A percentile compares a stretch with the other conserved stretches of the same genome.
Evolutionary conservation across 345 rosid genomes (phyloP).

Genomic region (Firmiana major): DNA sequence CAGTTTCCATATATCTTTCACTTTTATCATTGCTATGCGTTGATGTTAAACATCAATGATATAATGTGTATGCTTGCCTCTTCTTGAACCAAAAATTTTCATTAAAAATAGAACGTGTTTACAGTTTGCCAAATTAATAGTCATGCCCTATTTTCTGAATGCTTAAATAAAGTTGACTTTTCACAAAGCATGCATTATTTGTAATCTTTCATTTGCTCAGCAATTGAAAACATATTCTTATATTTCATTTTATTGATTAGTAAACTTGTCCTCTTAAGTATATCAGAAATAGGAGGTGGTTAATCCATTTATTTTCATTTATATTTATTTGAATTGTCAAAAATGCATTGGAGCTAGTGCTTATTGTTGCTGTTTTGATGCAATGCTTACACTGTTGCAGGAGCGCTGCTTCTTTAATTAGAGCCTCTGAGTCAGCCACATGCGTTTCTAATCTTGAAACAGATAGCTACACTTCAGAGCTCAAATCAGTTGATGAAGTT

Average conservation of each 20-base stretch:
- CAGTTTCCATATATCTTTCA: no score
- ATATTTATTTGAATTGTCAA: not conserved
- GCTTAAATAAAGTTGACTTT: not conserved
- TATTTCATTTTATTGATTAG: not conserved
- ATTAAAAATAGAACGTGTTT: not conserved
- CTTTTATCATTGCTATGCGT: not conserved
- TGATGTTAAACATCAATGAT: conserved; percentile 2
- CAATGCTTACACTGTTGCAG: conserved; percentile 31
- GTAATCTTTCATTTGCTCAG: not conserved
- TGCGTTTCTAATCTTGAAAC: conserved; percentile 33
- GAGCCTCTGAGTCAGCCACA: conserved; percentile 49
- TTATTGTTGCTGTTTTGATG: not conserved
- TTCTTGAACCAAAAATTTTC: not conserved
- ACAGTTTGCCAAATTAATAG: not conserved
- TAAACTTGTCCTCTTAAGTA: not conserved
- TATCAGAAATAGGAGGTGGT: not conserved
- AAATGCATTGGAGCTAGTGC: not conserved
- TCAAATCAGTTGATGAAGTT: conserved; percentile 31
- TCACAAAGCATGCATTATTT: not conserved
- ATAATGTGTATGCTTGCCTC: not conserved
- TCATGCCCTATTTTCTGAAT: not conserved
- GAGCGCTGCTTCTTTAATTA: conserved; percentile 66
- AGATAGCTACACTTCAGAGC: conserved; percentile 31
- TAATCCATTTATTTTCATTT: not conserved
- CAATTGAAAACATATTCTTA: not conserved